A percentile compares a stretch with the other conserved stretches of the same genome.
phyloP scores from a whole-genome alignment of 768 basidiomycete genomes.

The Hortiboletus campestris region DNA sequence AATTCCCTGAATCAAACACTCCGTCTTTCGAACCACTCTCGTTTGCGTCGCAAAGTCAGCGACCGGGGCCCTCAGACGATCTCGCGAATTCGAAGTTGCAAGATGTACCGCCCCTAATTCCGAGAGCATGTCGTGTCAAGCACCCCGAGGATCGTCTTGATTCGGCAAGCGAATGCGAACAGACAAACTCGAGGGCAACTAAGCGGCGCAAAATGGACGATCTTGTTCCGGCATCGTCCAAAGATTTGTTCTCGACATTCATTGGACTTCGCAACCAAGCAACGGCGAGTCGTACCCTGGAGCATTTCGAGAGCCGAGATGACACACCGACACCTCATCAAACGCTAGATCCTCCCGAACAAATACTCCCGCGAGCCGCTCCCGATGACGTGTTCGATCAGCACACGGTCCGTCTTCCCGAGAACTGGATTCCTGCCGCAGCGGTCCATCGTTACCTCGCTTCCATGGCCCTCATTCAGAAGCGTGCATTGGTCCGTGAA shows the following conservation, averaged over 20 bases:
- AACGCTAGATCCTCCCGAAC: slow-evolving; percentile 5
- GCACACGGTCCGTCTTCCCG: slow-evolving; percentile 46
- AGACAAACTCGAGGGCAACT: background rate
- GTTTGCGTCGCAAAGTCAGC: slow-evolving; percentile 21
- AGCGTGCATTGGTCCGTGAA: slow-evolving; percentile 54
- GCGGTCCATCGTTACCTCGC: slow-evolving; percentile 62
- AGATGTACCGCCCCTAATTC: slow-evolving; percentile 3
- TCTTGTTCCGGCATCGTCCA: slow-evolving; percentile 23
- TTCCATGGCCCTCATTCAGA: slow-evolving; percentile 68
- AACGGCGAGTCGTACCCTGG: background rate
- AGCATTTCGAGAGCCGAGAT: slow-evolving; percentile 12
- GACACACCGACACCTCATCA: slow-evolving; percentile 9
- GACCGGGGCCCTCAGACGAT: background rate
- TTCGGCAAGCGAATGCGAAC: slow-evolving; percentile 1
- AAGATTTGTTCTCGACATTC: slow-evolving; percentile 26
- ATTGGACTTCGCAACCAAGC: slow-evolving; percentile 26
- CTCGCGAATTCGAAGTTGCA: slow-evolving; percentile 1
- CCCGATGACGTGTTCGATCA: slow-evolving; percentile 43
- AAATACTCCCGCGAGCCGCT: slow-evolving; percentile 22
- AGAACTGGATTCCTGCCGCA: slow-evolving; percentile 29
- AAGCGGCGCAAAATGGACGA: slow-evolving; percentile 30
- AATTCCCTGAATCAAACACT: slow-evolving; percentile 20
- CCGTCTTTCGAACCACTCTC: slow-evolving; percentile 26
- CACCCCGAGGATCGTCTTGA: background rate
- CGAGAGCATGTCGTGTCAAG: background rate